Conservation (phyloP, 2,329 filamentous ascomycete species). For the Neofusicoccum sp. region DNA sequence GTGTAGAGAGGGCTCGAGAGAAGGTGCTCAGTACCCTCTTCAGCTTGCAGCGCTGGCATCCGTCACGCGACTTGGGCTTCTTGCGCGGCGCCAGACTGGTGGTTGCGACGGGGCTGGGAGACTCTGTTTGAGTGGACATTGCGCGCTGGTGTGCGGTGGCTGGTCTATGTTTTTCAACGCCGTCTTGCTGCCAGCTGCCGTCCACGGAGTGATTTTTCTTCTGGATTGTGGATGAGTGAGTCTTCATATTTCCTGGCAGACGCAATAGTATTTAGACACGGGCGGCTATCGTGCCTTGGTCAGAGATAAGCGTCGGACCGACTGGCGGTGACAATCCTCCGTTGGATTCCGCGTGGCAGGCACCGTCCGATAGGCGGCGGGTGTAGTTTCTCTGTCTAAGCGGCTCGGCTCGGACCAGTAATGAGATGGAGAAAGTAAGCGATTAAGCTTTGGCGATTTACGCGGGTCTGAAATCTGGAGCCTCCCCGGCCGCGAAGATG, state of each 20-base stretch:
- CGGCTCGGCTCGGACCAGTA: constrained; percentile 2
- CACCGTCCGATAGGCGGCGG: neutral
- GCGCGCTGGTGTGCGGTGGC: neutral
- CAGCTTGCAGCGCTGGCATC: constrained; percentile 32
- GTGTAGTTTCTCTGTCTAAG: constrained; percentile 4
- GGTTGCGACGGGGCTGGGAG: neutral
- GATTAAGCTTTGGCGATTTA: constrained; percentile 9
- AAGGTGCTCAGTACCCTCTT: constrained; percentile 26
- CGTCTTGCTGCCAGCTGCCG: neutral
- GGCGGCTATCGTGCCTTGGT: constrained; percentile 1
- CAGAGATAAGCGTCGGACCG: constrained; percentile 19
- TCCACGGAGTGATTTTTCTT: neutral
- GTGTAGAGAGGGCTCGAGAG: neutral
- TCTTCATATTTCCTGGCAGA: neutral
- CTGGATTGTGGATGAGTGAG: neutral
- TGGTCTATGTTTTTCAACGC: neutral
- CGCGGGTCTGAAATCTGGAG: constrained; percentile 1
- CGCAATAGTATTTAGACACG: neutral
- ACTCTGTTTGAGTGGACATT: constrained; percentile 5
- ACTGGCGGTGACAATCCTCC: constrained; percentile 2
- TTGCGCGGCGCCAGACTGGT: constrained; percentile 21
- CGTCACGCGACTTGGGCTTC: constrained; percentile 33
- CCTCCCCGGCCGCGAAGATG: neutral
- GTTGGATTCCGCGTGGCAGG: constrained; percentile 6
- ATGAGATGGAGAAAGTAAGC: constrained; percentile 1